Evolutionary conservation across 257 asterid species (phyloP), one percentile per base, ranked within the genome.

Genomic region (Lycium ferocissimum): DNA sequence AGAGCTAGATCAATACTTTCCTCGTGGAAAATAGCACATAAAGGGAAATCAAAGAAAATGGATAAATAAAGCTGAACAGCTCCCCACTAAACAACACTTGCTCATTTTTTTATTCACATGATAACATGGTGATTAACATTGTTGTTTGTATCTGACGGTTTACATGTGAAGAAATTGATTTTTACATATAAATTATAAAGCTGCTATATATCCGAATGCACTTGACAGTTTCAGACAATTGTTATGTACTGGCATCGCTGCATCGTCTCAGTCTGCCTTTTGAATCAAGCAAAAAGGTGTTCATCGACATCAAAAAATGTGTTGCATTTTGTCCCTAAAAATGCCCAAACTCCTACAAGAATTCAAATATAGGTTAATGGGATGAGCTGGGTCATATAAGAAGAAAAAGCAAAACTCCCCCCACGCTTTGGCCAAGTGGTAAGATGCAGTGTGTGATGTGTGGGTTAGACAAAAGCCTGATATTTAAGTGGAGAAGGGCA

Each of bases 321-420:
- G 65, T 26, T 15, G 38, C 26, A 9, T 38, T 65, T 65, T 83
- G 22, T 14, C 45, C 65, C 84, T 69, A 83, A 59, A 71, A 70
- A 86, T 79, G 66, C 83, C 88, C 88, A 79, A 83, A 83, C 84
- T 70, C 91, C 89, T 89, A 57, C 38, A 82, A 59, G 72, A 82
- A 83, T 79, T 63, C 35, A 38, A 40, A 79, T 80, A 79, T 40
- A 82, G 38, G 82, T 51, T 53, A 80, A 18, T 14, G 9, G 45
- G 9, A 65, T 0, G 6, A 26, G 63, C 51, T 73, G 43, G 9
- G 15, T 14, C 5, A 53, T 7, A 54, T 3, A 0, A 13, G 47
- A 51, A 20, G 58, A 59, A n/a, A 10, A 38, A 56, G 67, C 14
- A 51, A 84, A 78, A 81, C 12, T 58, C 0, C 13, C 81, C 61